These are phyloP conservation scores for Neofusicoccum sp. DNA, from an alignment of 2,329 filamentous ascomycete genomes.

Conservation along the genomic window DNA sequence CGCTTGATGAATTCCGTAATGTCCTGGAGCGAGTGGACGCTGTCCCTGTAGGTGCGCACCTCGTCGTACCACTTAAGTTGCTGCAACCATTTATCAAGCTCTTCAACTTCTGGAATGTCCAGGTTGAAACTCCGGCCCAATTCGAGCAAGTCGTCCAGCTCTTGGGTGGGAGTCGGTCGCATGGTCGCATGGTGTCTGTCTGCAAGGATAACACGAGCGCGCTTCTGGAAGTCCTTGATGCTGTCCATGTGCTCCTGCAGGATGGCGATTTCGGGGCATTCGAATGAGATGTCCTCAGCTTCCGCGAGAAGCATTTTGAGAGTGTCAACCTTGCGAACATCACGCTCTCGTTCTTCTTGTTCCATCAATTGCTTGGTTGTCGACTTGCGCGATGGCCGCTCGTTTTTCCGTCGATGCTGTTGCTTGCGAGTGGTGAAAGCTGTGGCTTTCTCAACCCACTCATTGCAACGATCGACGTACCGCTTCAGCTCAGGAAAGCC, in stretches of 20 bases:
- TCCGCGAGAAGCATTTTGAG: conserved; percentile 80
- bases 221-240: conserved; percentile 79
- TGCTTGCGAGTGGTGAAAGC: conserved; percentile 97
- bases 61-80: conserved; percentile 87
- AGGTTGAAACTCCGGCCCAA: conserved; percentile 86
- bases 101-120: conserved; percentile 84
- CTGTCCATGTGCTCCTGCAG: conserved; percentile 81
- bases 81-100: conserved; percentile 74
- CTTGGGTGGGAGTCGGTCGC: conserved; percentile 27
- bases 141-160: conserved; percentile 84
- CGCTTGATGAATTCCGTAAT: conserved; percentile 76
- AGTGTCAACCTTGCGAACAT: conserved; percentile 84
- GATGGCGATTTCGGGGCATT: conserved; percentile 84
- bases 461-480: conserved; percentile 94
- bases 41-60: conserved; percentile 62
- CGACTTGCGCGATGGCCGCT: conserved; percentile 77
- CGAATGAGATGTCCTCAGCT: conserved; percentile 85
- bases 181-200: neutral
- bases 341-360: conserved; percentile 77
- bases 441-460: conserved; percentile 96
- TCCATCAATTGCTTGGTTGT: conserved; percentile 70
- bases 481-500: conserved; percentile 77
- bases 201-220: conserved; percentile 62
- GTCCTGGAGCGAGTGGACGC: conserved; percentile 71
- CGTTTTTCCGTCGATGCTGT: conserved; percentile 93